Conservation (phyloP, 2,329 filamentous ascomycete genomes). For the Cladosporium sp. region DNA sequence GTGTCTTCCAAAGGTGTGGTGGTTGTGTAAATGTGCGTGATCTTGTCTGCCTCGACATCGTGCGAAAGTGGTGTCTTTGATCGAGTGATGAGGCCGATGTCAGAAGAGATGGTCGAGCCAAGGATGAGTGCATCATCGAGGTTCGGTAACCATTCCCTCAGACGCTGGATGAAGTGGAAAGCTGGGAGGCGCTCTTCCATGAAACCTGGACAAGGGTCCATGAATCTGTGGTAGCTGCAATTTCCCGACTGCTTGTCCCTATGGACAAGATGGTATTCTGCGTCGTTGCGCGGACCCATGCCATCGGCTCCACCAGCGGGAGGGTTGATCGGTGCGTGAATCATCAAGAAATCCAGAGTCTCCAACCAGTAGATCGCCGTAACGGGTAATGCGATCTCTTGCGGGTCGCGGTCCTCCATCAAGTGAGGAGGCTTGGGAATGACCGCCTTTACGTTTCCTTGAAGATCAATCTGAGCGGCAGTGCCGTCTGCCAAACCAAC, state of each 20-base stretch:
- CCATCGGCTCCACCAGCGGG: slow-evolving; percentile 14
- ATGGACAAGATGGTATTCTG: slow-evolving; percentile 75
- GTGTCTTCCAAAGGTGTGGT: slow-evolving; percentile 71
- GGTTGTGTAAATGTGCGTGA: slow-evolving; percentile 67
- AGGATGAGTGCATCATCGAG: slow-evolving; percentile 79
- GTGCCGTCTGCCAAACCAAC: slow-evolving; percentile 80
- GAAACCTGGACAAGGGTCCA: slow-evolving; percentile 66
- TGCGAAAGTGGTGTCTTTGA: slow-evolving; percentile 64
- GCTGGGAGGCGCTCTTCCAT: slow-evolving; percentile 54
- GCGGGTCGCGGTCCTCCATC: slow-evolving; percentile 39
- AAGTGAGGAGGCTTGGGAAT: slow-evolving; percentile 74
- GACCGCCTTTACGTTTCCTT: slow-evolving; percentile 70
- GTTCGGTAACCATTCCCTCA: slow-evolving; percentile 76
- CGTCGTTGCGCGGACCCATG: slow-evolving; percentile 42
- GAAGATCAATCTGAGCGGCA: slow-evolving; percentile 76
- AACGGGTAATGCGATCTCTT: slow-evolving; percentile 20
- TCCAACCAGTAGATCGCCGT: slow-evolving; percentile 78
- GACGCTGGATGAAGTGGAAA: slow-evolving; percentile 71
- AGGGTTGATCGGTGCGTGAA: slow-evolving; percentile 60
- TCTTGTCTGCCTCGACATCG: slow-evolving; percentile 55
- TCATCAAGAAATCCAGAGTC: slow-evolving; percentile 76
- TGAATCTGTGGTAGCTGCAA: slow-evolving; percentile 70
- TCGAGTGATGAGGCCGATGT: slow-evolving; percentile 73
- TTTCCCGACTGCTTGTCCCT: slow-evolving; percentile 55
- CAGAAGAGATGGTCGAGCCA: slow-evolving; percentile 72